Percentiles rank a stretch among this genome's conserved stretches.
phyloP scores from a whole-genome alignment of 2,329 filamentous ascomycete species.

The Cordyceps fumosorosea region DNA sequence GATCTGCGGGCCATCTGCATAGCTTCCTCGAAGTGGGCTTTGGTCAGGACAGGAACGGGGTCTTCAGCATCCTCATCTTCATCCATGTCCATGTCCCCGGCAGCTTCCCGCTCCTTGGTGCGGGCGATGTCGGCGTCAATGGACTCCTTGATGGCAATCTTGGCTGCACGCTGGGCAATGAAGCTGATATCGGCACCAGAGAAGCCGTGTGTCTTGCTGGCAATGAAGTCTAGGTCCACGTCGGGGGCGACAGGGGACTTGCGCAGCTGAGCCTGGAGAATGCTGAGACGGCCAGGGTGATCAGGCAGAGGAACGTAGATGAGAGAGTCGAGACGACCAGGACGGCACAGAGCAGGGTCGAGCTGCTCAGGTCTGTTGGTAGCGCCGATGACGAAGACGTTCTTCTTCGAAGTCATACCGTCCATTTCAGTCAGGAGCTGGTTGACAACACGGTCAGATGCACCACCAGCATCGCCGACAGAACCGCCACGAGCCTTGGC shows the following conservation, averaged over 20 bases:
- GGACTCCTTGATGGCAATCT: constrained; percentile 97
- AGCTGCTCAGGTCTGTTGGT: constrained; percentile 99
- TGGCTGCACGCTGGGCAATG: constrained; percentile 97
- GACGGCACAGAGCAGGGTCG: constrained; percentile 95
- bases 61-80: constrained; percentile 71
- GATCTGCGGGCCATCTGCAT: constrained; percentile 93
- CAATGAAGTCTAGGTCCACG: constrained; percentile 85
- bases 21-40: constrained; percentile 96
- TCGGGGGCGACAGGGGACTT: constrained; percentile 91
- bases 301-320: constrained; percentile 98
- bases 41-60: constrained; percentile 91
- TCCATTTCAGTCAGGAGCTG: constrained; percentile 99
- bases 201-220: constrained; percentile 96
- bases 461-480: constrained; percentile 91
- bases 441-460: constrained; percentile 98
- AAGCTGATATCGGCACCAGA: constrained; percentile 99
- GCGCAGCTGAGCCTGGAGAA: constrained; percentile 91
- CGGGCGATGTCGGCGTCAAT: constrained; percentile 86
- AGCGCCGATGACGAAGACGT: constrained; percentile 98
- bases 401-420: constrained; percentile 99
- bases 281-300: constrained; percentile 79
- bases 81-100: constrained; percentile 73
- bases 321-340: constrained; percentile 95
- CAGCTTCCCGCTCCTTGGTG: constrained; percentile 79
- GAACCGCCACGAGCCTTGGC: constrained; percentile 99